Base-by-base conservation (phyloP, 106 monocot genomes). In the Allium cepa region DNA sequence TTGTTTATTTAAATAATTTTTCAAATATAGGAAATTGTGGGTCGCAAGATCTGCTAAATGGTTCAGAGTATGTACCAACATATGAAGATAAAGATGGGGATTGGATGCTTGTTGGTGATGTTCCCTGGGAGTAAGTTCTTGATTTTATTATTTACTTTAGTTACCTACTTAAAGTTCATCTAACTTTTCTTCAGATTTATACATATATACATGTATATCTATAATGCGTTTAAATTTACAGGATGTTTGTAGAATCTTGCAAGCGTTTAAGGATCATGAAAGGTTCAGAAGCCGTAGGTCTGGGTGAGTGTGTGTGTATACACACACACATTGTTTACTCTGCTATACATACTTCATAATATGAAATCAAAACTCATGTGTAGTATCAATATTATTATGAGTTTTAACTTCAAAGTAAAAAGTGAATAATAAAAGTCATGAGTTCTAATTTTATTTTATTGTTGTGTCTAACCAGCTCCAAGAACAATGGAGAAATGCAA, bases 61-160 rank as follows among this genome's bases (percentile, higher is more conserved):
- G 84, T 9, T 87, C 90, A 4, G 94, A 94, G 69, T 90, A 82
- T 62, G 79, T 90, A 16, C 83, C 87, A 8, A 94, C 94, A 9
- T 94, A 94, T 55, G 94, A 94, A 74, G 94, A 94, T 69, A 94
- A 87, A 68, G 94, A 94, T 75, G 94, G 90, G 9, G 94, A 94
- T 65, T 94, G 86, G 94, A 94, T 94, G 94, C 90, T 94, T 8
- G 87, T 90, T 45, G 94, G 94, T 0, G 94, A 94, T 79, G 94
- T 94, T 51, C 94, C 94, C 22, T 94, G 93, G 93, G 81, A 90
- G 94, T 94, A 87, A 76, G 93, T 36, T 36, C 36, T 36, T 36
- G 36, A 36, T 36, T 36, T 36, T 5, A 36, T 36, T 36, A 36
- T 36, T 36, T 36, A 36, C 69, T 56, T 67, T 10, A 9, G 18